Conservation (phyloP, 2,329 filamentous ascomycete genomes). For the Epichloe coenophiala region DNA sequence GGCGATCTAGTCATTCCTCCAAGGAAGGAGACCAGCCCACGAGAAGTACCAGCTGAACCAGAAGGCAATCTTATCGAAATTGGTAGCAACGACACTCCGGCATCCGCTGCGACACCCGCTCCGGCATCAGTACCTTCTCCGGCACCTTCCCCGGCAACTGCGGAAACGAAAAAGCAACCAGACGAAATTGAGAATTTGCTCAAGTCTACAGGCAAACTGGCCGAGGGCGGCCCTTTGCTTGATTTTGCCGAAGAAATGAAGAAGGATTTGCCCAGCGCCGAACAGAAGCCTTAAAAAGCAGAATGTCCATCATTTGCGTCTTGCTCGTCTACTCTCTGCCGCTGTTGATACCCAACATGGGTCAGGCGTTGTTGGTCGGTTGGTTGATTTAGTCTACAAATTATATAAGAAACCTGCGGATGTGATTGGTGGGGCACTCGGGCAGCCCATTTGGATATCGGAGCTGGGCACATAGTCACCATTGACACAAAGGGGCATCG, state of each 20-base stretch:
- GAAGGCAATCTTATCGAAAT: conserved; percentile 42
- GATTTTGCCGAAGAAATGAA: conserved; percentile 44
- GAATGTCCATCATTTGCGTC: background rate
- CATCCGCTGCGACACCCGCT: background rate
- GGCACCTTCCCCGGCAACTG: background rate
- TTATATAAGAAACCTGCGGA: background rate
- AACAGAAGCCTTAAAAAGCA: background rate
- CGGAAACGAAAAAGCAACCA: conserved; percentile 4
- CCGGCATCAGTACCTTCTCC: background rate
- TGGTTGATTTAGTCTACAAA: background rate
- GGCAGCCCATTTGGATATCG: background rate
- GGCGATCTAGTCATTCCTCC: conserved; percentile 44
- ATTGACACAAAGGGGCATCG: background rate
- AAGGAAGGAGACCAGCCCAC: conserved; percentile 6
- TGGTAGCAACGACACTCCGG: conserved; percentile 21
- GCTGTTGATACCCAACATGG: background rate
- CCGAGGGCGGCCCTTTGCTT: conserved; percentile 33
- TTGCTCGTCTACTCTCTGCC: background rate
- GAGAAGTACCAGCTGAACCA: conserved; percentile 7
- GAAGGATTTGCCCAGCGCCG: conserved; percentile 28
- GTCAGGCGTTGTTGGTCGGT: conserved; percentile 3
- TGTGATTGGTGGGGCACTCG: background rate
- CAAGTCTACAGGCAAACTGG: conserved; percentile 31
- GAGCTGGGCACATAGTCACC: background rate
- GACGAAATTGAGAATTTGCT: conserved; percentile 32